Evolutionary conservation across 1,284 basidiomycete genomes (phyloP), one percentile per base, ranked within the genome.

Genomic region (Tremellales sp.): DNA sequence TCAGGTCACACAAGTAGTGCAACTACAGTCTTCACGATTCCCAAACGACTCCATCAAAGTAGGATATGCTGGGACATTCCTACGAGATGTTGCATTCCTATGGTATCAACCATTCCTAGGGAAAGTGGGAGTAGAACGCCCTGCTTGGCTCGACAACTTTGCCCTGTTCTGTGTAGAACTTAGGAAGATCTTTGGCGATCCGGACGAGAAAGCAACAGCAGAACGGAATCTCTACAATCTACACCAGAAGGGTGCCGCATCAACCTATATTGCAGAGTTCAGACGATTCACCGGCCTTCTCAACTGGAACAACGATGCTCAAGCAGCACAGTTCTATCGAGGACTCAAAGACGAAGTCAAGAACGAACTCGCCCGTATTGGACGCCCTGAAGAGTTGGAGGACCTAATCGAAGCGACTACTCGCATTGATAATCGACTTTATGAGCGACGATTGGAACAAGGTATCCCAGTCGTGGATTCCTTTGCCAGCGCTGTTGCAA

Each of bases 71-170:
- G 47, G n/a, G 19, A 46, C 53, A 13, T 57, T 43, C 36, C 42
- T 57, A 3, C 50, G 56, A 1, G 56, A 45, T 24, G 38, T 38
- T 16, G 53, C 57, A n/a, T 50, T 59, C 38, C 39, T 40, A 1
- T 55, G 53, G 53, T 50, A 50, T 43, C 45, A 54, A 36, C 56
- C 29, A 10, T 31, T 10, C 16, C 10, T 16, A 31, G 16, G 10
- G 16, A 31, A 31, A 16, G 29, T 10, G 16, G 29, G 29, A 31
- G 29, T 10, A 10, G 29, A 31, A 10, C 29, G 29, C 10, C 29
- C 29, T 16, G 10, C 10, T 10, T 31, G 29, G 29, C 10, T 31
- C 10, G 29, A 31, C 29, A 16, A 31, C 29, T n/a, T n/a, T n/a
- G n/a, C n/a, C n/a, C 22, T 25, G 13, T 48, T 43, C 31, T 28